These are phyloP conservation scores for Fusarium sacchari DNA, from an alignment of 2,329 filamentous ascomycete species.

Conservation along the genomic window DNA sequence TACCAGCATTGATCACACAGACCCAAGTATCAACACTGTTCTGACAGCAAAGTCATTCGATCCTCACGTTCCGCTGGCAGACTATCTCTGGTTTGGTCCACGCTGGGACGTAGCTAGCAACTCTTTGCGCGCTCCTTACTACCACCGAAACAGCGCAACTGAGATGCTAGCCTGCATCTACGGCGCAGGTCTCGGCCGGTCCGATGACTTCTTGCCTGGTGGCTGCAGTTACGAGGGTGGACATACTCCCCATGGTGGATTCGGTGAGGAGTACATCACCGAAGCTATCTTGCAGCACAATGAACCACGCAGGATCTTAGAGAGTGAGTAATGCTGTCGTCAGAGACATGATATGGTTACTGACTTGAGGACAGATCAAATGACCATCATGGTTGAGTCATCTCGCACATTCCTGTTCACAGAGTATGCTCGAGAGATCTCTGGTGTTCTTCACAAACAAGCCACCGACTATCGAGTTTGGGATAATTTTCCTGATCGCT, in stretches of 20 bases:
- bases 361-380: neutral
- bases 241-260: conserved; percentile 16
- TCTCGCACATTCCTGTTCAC: conserved; percentile 18
- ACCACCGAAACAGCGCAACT: neutral
- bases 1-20: conserved; percentile 14
- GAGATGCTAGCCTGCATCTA: conserved; percentile 15
- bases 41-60: conserved; percentile 13
- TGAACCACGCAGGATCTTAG: conserved; percentile 3
- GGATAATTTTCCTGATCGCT: conserved; percentile 10
- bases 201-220: conserved; percentile 6
- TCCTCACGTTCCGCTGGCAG: neutral
- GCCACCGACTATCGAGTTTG: conserved; percentile 11
- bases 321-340: neutral
- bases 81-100: conserved; percentile 5
- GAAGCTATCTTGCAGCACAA: conserved; percentile 9
- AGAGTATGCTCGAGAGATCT: conserved; percentile 10
- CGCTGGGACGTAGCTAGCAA: conserved; percentile 11
- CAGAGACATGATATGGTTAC: fast-evolving
- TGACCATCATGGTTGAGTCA: conserved; percentile 23
- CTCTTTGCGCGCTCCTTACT: conserved; percentile 2
- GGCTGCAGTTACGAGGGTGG: conserved; percentile 17
- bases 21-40: conserved; percentile 8
- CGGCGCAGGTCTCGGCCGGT: neutral
- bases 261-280: conserved; percentile 5
- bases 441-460: conserved; percentile 10